phyloP scores from a whole-genome alignment of 75 land plant genomes.

The Ceratopteris richardii region DNA sequence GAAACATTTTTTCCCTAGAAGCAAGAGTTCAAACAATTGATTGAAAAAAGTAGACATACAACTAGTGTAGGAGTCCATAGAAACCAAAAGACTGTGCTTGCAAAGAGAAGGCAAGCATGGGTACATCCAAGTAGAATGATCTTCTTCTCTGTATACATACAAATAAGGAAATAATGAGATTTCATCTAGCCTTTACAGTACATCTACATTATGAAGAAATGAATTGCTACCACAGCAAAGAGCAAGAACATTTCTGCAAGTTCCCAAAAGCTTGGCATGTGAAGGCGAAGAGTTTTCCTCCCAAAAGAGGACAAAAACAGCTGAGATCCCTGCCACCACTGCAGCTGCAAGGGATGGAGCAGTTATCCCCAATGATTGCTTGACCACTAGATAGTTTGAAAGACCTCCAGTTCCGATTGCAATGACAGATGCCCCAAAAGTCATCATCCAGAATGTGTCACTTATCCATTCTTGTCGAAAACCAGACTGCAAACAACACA shows the following conservation, averaged over 20 bases:
- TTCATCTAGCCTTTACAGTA: background rate
- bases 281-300: slow-evolving; percentile 4
- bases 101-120: slow-evolving; percentile 64
- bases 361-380: slow-evolving; percentile 24
- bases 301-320: slow-evolving; percentile 1
- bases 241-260: background rate
- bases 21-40: background rate
- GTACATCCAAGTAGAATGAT: slow-evolving; percentile 50
- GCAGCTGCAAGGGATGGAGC: slow-evolving; percentile 36
- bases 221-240: background rate
- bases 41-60: slow-evolving; percentile 38
- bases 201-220: too few species aligned
- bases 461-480: slow-evolving; percentile 55
- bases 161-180: background rate
- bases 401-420: slow-evolving; percentile 61
- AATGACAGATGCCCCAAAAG: slow-evolving; percentile 52
- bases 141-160: slow-evolving; percentile 49
- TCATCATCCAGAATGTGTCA: slow-evolving; percentile 81
- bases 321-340: slow-evolving; percentile 28
- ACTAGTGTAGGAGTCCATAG: slow-evolving; percentile 89
- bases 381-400: slow-evolving; percentile 45
- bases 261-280: slow-evolving; percentile 3
- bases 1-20: background rate
- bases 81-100: slow-evolving; percentile 56
- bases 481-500: slow-evolving; percentile 42